Evolutionary conservation across 2,329 filamentous ascomycete genomes (phyloP), one percentile per base, ranked within the genome.

Genomic region (Fusarium miscanthi): DNA sequence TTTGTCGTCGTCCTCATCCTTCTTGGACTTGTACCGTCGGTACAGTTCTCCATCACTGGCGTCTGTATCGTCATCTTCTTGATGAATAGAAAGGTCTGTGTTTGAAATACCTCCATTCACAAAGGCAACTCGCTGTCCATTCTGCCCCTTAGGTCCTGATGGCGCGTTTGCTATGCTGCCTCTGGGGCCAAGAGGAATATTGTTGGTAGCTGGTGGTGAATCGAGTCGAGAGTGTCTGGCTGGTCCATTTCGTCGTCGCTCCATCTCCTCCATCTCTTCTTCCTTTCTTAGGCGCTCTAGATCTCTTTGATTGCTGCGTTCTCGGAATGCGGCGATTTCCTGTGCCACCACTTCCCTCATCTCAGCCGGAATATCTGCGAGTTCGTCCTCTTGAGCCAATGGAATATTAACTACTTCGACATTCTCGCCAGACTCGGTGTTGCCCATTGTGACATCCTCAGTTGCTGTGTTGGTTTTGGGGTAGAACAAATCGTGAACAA

Each of bases 321-420:
- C 96, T 73, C 96, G 89, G 85, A 99, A 99, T 1, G 95, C 93
- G 1, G 94, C 91, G 77, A 99, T 99, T 80, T 99, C 97, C 63
- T 92, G 92, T 0, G 96, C 94, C 21, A 99, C 96, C 0, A 94
- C 95, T 80, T 97, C 96, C 30, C 96, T 91, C 94, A 97, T 97
- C 80, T 98, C 96, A 2, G 94, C 92, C 0, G 96, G 96, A 52
- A 99, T 98, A 77, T 99, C 96, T 25, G 95, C 92, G 35, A 99
- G 86, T 78, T 99, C 96, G 78, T 99, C 97, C 71, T 99, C 96
- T 58, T 93, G 89, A 2, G 92, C 91, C 37, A 97, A 87, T 8
- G 94, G 92, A 66, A 98, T 97, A 64, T 95, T 97, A 72, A 97
- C 92, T 42, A 98, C 92, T 81, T 97, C 94, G 10, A 94, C 91